Evolutionary conservation across 1,139 yeast genomes (phyloP).

Genomic region (Casaregolazyma suthepensis): DNA sequence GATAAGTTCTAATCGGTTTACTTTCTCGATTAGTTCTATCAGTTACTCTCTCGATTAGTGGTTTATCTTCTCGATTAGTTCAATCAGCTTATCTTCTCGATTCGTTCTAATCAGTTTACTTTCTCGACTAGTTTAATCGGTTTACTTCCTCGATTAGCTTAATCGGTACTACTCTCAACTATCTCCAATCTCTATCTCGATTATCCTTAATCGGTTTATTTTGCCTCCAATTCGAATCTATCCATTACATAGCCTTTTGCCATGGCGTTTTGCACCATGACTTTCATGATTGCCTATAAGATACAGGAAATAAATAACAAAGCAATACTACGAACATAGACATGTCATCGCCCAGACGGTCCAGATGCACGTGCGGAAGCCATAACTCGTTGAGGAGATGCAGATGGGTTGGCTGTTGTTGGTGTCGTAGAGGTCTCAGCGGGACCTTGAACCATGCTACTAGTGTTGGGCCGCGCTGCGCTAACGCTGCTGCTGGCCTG

Average conservation of each 20-base stretch:
- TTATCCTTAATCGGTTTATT: too few species aligned
- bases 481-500: constrained; percentile 9
- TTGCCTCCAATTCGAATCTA: background rate
- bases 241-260: background rate
- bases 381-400: background rate
- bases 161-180: too few species aligned
- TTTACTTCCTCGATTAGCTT: too few species aligned
- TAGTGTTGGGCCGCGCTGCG: constrained; percentile 11
- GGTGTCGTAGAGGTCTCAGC: background rate
- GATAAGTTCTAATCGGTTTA: background rate
- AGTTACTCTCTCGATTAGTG: too few species aligned
- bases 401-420: background rate
- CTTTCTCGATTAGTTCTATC: too few species aligned
- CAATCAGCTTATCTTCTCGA: too few species aligned
- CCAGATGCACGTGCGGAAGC: background rate
- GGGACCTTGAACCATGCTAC: background rate
- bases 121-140: too few species aligned
- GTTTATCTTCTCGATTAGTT: too few species aligned
- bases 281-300: background rate
- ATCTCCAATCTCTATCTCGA: too few species aligned
- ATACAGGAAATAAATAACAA: background rate
- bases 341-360: background rate
- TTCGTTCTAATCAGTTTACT: too few species aligned
- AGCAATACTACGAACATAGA: background rate
- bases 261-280: background rate